These are phyloP conservation scores for Exophiala dermatitidis DNA, from an alignment of 2,329 filamentous ascomycete genomes.

Conservation along the genomic window DNA sequence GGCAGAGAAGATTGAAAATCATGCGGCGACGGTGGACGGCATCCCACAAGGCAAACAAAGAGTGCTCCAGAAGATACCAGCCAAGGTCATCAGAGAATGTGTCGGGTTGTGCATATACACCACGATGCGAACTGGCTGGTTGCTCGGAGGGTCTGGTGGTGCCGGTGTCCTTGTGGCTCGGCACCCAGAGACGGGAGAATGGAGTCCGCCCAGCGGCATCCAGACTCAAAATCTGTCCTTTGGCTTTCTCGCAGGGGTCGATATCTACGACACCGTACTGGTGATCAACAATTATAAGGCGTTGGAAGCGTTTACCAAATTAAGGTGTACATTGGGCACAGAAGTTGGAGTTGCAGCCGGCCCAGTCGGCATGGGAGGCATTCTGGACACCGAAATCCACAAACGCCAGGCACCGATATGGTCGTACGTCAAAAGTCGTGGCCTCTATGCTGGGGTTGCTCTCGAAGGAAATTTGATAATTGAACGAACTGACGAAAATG, in stretches of 20 bases:
- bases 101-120: conserved; percentile 91
- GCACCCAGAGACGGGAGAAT: conserved; percentile 70
- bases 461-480: conserved; percentile 82
- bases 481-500: conserved; percentile 81
- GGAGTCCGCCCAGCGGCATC: conserved; percentile 87
- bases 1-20: conserved; percentile 36
- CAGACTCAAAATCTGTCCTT: conserved; percentile 82
- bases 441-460: conserved; percentile 79
- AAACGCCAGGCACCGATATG: conserved; percentile 65
- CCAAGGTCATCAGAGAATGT: conserved; percentile 77
- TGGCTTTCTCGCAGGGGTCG: conserved; percentile 83
- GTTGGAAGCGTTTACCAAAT: conserved; percentile 72
- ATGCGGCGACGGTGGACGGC: conserved; percentile 27
- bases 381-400: conserved; percentile 62
- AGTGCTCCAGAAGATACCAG: conserved; percentile 75
- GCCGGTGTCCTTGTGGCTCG: conserved; percentile 80
- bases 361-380: conserved; percentile 67
- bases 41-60: conserved; percentile 53
- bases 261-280: conserved; percentile 92
- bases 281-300: conserved; percentile 84
- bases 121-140: conserved; percentile 87
- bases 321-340: conserved; percentile 71
- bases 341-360: conserved; percentile 72
- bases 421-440: conserved; percentile 83
- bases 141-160: conserved; percentile 84